Evolutionary conservation across 148 eudicot genomes (phyloP).

Genomic region (Amaranthus hypochondriacus): DNA sequence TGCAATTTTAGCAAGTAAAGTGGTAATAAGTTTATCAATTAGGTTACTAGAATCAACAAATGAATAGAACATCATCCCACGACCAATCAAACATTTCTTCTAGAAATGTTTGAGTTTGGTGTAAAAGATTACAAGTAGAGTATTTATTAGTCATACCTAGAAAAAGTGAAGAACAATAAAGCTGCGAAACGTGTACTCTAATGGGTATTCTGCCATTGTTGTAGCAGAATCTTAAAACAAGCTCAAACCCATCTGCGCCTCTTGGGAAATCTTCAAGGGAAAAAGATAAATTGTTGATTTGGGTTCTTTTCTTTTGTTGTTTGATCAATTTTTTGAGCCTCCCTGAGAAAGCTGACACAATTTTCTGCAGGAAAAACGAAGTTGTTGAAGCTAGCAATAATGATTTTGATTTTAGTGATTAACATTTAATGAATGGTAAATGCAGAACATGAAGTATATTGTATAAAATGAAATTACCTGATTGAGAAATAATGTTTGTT

Average conservation of each 20-base stretch:
- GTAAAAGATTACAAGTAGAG: conserved; percentile 38
- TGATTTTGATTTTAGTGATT: background rate
- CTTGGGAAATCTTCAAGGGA: conserved; percentile 59
- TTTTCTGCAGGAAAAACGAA: conserved; percentile 34
- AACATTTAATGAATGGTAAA: too few species aligned
- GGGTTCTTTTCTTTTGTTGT: conserved; percentile 40
- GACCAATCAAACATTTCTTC: conserved; percentile 62
- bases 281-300: conserved; percentile 21
- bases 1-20: conserved; percentile 58
- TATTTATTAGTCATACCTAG: conserved; percentile 46
- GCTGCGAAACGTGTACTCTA: conserved; percentile 37
- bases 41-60: conserved; percentile 52
- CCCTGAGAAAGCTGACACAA: conserved; percentile 45
- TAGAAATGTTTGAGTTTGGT: conserved; percentile 49
- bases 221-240: conserved; percentile 63
- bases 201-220: conserved; percentile 42
- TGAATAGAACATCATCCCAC: conserved; percentile 42
- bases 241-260: conserved; percentile 62
- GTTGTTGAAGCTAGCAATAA: background rate
- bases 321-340: conserved; percentile 50
- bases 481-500: conserved; percentile 58
- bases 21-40: conserved; percentile 44
- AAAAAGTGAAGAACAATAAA: conserved; percentile 56
- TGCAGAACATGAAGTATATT: too few species aligned
- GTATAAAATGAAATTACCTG: conserved; percentile 35